Base-by-base conservation (phyloP, 1,284 basidiomycete genomes). In the Vanrija sp. region DNA sequence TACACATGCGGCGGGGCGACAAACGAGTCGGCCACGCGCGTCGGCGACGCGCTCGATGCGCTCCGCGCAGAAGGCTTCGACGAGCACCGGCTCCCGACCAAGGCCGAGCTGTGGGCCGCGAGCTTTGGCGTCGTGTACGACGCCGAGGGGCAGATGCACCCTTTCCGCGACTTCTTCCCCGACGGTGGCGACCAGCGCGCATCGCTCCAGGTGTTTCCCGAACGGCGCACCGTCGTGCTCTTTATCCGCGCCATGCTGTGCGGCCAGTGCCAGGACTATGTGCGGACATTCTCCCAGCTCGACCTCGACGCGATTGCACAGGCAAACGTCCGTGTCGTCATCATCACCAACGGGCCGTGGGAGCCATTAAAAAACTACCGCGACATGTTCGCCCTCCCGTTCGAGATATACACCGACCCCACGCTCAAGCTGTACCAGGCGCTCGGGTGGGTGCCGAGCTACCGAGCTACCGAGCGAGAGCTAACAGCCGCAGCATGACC, bases 191-290 rank as follows among this genome's bases (percentile, higher is more conserved):
- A 25, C 5, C 4, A 25, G 24, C n/a, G n/a, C n/a, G n/a, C n/a
- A n/a, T n/a, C n/a, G n/a, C n/a, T n/a, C n/a, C n/a, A n/a, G n/a
- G n/a, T n/a, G n/a, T n/a, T n/a, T n/a, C 5, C 24, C 24, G 5
- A 25, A 9, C 24, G 5, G 5, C 24, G 24, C 24, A 68, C 65
- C 8, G 67, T 70, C n/a, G 56, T 75, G 8, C 71, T 75, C 58
- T 75, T 69, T 49, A 70, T 72, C 39, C 56, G 72, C 3, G 51
- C 65, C 45, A 71, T 73, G 58, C 71, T 68, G 67, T 75, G 72
- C 54, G 71, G 71, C 16, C 69, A 71, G 59, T 73, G 70, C 46
- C 72, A 73, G 54, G 70, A 73, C 41, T 74, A 69, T 48, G 60
- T 68, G 37, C 66, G 67, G 14, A 68, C 67, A 2, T 42, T 73